phyloP scores from a whole-genome alignment of 164 flowering plant species.

The Sextonia rubra region DNA sequence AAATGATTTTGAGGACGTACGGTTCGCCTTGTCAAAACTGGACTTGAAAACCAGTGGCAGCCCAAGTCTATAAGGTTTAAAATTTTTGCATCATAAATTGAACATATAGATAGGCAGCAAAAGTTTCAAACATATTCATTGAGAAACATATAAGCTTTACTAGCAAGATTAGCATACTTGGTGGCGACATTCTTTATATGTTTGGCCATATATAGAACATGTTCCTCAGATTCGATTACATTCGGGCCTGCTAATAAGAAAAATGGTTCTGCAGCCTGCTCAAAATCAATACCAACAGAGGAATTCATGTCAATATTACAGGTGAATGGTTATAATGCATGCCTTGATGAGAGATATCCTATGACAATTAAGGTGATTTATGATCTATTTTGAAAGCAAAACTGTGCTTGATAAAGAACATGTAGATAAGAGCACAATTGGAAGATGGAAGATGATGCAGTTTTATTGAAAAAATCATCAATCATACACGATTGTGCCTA shows the following conservation, averaged over 20 bases:
- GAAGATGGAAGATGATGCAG: neutral
- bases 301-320: neutral
- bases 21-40: constrained; percentile 95
- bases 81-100: neutral
- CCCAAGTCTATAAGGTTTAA: constrained; percentile 51
- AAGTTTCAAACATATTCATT: neutral
- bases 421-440: neutral
- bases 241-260: constrained; percentile 95
- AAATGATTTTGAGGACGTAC: constrained; percentile 93
- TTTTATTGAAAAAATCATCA: neutral
- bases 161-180: constrained; percentile 61
- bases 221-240: constrained; percentile 98
- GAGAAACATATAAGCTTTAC: constrained; percentile 1
- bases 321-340: neutral
- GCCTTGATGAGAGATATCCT: neutral
- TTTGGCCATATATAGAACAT: constrained; percentile 72
- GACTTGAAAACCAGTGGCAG: constrained; percentile 87
- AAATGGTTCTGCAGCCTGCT: constrained; percentile 78
- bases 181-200: constrained; percentile 65
- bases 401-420: neutral
- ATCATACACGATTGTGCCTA: neutral
- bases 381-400: neutral
- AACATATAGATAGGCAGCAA: neutral
- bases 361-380: neutral
- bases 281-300: neutral